Evolutionary conservation across 2,329 filamentous ascomycete genomes (phyloP).

Genomic region (Raffaelea ambrosiae): DNA sequence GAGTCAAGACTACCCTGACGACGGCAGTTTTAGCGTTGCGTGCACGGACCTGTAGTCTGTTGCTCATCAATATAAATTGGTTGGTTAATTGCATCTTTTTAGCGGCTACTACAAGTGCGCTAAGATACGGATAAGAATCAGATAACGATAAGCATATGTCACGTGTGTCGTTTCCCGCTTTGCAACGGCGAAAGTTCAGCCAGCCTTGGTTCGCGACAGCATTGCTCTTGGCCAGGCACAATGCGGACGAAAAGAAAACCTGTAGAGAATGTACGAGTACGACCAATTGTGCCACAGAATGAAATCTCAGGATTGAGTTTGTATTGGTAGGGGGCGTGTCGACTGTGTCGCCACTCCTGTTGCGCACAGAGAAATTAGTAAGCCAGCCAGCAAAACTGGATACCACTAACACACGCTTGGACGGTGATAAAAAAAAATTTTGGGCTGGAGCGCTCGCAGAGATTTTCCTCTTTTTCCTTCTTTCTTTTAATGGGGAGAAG

Average conservation of each 20-base stretch:
- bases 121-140: slow-evolving; percentile 2
- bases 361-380: too few species aligned
- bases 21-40: slow-evolving; percentile 5
- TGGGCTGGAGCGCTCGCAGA: slow-evolving; percentile 1
- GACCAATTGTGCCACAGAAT: too few species aligned
- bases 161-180: too few species aligned
- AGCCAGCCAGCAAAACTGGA: neutral
- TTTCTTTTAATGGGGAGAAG: slow-evolving; percentile 20
- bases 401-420: neutral
- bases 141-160: neutral
- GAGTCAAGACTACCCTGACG: neutral
- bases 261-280: too few species aligned
- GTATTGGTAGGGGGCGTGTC: too few species aligned
- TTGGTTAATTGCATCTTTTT: slow-evolving; percentile 2
- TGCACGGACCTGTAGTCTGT: slow-evolving; percentile 1
- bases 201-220: too few species aligned
- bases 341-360: too few species aligned
- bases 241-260: too few species aligned
- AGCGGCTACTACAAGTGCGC: neutral
- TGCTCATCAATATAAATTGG: neutral
- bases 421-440: slow-evolving; percentile 16
- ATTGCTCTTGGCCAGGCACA: too few species aligned
- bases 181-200: too few species aligned
- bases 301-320: too few species aligned
- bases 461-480: slow-evolving; percentile 13